phyloP scores from a whole-genome alignment of 2,329 filamentous ascomycete species.

The Microsporum ferrugineum region DNA sequence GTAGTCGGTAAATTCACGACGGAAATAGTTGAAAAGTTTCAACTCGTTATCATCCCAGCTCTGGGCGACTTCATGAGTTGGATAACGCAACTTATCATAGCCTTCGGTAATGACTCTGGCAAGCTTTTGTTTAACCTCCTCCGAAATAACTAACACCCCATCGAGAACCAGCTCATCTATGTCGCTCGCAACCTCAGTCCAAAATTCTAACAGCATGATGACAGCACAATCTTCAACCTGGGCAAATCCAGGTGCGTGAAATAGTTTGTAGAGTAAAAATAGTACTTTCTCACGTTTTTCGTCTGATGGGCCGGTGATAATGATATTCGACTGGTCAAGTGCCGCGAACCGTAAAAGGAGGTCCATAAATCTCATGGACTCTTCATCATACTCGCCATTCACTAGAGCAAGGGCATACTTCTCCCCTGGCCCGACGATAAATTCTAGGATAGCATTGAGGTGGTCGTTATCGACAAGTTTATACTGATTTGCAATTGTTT shows the following conservation, averaged over 20 bases:
- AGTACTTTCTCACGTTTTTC: slow-evolving; percentile 26
- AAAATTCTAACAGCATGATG: slow-evolving; percentile 32
- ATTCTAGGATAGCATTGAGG: slow-evolving; percentile 22
- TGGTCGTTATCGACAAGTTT: slow-evolving; percentile 21
- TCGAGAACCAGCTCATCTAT: slow-evolving; percentile 25
- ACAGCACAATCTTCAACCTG: slow-evolving; percentile 31
- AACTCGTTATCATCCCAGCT: slow-evolving; percentile 35
- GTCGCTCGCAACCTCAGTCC: slow-evolving; percentile 32
- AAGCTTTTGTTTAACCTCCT: slow-evolving; percentile 28
- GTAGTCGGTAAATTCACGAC: slow-evolving; percentile 37
- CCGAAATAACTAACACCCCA: slow-evolving; percentile 19
- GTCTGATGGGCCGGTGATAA: slow-evolving; percentile 24
- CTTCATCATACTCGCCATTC: slow-evolving; percentile 28
- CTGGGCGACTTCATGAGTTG: slow-evolving; percentile 22
- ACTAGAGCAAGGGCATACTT: slow-evolving; percentile 24
- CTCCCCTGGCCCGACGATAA: slow-evolving; percentile 27
- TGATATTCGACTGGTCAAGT: slow-evolving; percentile 19
- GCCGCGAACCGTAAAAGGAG: slow-evolving; percentile 30
- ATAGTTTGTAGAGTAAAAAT: slow-evolving; percentile 28
- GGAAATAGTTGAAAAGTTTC: slow-evolving; percentile 33
- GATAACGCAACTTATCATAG: slow-evolving; percentile 34
- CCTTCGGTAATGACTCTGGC: slow-evolving; percentile 32
- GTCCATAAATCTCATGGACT: slow-evolving; percentile 31
- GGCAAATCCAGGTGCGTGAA: slow-evolving; percentile 31
- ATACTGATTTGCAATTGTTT: slow-evolving; percentile 23